Conservation (phyloP, 805 yeast genomes). For the Hanseniaspora pseudoguilliermondii region DNA sequence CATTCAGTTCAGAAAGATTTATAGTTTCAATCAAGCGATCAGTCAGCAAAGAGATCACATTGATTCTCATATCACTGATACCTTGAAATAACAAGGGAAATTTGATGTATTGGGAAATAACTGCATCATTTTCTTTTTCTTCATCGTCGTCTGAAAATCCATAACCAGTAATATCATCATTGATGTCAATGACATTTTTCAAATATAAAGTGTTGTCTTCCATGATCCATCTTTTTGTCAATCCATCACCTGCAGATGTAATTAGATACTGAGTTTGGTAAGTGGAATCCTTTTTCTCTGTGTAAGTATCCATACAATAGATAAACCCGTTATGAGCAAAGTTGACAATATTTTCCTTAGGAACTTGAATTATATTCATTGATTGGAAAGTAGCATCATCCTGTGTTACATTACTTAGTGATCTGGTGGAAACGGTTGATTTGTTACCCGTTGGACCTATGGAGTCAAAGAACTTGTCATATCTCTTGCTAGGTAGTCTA, state of each 20-base stretch:
- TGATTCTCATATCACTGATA: slow-evolving; percentile 56
- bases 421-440: neutral
- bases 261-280: slow-evolving; percentile 32
- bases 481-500: slow-evolving; percentile 49
- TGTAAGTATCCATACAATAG: slow-evolving; percentile 40
- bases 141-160: slow-evolving; percentile 6
- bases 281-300: slow-evolving; percentile 4
- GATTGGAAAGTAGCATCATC: slow-evolving; percentile 13
- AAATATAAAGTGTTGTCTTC: slow-evolving; percentile 13
- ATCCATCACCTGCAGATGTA: slow-evolving; percentile 86
- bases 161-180: neutral
- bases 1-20: slow-evolving; percentile 22
- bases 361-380: slow-evolving; percentile 47
- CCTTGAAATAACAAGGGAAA: slow-evolving; percentile 77
- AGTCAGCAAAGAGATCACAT: slow-evolving; percentile 79
- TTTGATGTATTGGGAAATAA: slow-evolving; percentile 52
- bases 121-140: slow-evolving; percentile 39
- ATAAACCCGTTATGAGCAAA: slow-evolving; percentile 91
- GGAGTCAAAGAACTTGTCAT: slow-evolving; percentile 80
- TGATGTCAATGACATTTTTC: slow-evolving; percentile 15
- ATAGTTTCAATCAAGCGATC: slow-evolving; percentile 46
- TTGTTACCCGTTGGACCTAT: slow-evolving; percentile 60
- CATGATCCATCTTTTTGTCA: slow-evolving; percentile 66
- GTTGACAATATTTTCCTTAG: slow-evolving; percentile 47
- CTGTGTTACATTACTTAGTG: neutral